Conservation (phyloP, 306 rosid genomes). For the Vigna angularis region DNA sequence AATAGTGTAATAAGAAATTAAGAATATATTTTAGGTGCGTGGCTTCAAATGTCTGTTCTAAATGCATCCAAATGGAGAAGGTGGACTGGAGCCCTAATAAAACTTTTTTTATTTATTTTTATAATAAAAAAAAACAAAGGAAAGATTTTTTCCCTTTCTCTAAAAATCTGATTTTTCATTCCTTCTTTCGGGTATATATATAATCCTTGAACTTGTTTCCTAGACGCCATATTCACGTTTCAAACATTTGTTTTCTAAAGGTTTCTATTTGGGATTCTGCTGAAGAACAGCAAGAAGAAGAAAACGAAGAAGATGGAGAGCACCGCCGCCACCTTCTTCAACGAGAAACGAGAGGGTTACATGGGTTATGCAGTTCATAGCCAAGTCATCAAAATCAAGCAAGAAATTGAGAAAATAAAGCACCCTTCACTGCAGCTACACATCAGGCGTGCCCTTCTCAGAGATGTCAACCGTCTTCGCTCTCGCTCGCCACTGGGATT, state of each 20-base stretch:
- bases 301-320: constrained; percentile 33
- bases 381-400: constrained; percentile 84
- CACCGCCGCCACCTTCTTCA: neutral
- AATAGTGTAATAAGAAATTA: too few relatives aligned
- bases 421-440: constrained; percentile 72
- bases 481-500: constrained; percentile 77
- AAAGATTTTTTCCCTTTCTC: neutral
- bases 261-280: neutral
- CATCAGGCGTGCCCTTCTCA: constrained; percentile 52
- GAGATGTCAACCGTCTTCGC: constrained; percentile 52
- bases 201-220: neutral
- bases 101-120: neutral
- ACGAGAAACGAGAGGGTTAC: constrained; percentile 19
- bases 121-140: neutral
- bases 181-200: neutral
- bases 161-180: neutral
- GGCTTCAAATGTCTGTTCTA: neutral
- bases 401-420: constrained; percentile 70
- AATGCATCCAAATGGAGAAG: constrained; percentile 45
- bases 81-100: constrained; percentile 5
- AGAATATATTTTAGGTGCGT: neutral
- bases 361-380: constrained; percentile 64
- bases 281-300: neutral
- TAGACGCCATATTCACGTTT: neutral
- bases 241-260: neutral